Evolutionary conservation across 352 stramenopile genomes (phyloP).

Genomic region (Globisporangium paroecandrum): DNA sequence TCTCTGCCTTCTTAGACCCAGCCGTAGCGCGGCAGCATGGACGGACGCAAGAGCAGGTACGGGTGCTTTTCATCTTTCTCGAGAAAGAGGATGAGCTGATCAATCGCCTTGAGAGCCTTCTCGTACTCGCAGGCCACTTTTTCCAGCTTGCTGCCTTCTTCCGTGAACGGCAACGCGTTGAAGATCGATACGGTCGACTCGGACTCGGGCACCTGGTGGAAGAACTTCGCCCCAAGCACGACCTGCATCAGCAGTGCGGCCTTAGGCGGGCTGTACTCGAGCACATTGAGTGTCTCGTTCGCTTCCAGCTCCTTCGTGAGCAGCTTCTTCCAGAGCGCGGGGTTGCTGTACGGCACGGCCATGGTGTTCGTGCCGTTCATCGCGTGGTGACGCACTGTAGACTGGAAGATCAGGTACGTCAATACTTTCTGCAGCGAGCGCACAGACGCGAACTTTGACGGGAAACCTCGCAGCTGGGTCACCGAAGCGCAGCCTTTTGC

Average conservation of each 20-base stretch:
- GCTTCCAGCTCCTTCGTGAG: conserved; percentile 26
- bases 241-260: conserved; percentile 21
- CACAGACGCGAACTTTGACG: conserved; percentile 12
- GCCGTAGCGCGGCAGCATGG: conserved; percentile 26
- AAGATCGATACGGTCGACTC: conserved; percentile 31
- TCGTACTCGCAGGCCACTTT: conserved; percentile 23
- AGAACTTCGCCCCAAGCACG: conserved; percentile 34
- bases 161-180: conserved; percentile 20
- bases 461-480: conserved; percentile 34
- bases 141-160: conserved; percentile 24
- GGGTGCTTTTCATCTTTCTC: conserved; percentile 26
- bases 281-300: conserved; percentile 22
- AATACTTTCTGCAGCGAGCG: conserved; percentile 20
- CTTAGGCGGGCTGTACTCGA: conserved; percentile 31
- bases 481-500: conserved; percentile 21
- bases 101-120: conserved; percentile 22
- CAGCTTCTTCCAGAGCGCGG: conserved; percentile 39
- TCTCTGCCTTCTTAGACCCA: conserved; percentile 28
- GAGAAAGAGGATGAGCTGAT: conserved; percentile 23
- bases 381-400: conserved; percentile 44
- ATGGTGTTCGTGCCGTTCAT: conserved; percentile 44
- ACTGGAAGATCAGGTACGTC: conserved; percentile 36
- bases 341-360: conserved; percentile 38
- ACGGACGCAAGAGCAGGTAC: conserved; percentile 33
- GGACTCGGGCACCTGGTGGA: conserved; percentile 23